phyloP scores from a whole-genome alignment of 169 alveolate genomes.

The Plasmodium gallinaceum region DNA sequence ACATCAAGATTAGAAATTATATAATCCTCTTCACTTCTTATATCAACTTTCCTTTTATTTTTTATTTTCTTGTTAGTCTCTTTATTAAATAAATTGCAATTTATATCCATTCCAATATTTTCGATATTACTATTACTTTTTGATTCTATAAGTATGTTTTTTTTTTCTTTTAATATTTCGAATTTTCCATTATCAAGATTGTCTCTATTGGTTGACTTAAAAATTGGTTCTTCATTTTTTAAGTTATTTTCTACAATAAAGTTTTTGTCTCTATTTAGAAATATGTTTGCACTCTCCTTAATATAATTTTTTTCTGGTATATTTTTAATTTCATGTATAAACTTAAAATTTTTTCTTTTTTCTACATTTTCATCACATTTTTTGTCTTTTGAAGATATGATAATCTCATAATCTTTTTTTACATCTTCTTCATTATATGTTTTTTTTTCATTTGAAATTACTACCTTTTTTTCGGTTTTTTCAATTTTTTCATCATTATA shows the following conservation, averaged over 20 bases:
- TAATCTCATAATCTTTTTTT: slow-evolving; percentile 1
- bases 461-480: background rate
- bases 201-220: background rate
- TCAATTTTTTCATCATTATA: background rate
- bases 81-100: no score
- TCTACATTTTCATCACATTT: background rate
- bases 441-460: background rate
- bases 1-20: background rate
- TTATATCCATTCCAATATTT: no score
- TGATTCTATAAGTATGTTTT: background rate
- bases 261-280: background rate
- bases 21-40: slow-evolving; percentile 2
- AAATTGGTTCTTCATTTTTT: background rate
- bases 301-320: background rate
- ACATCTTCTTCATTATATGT: slow-evolving; percentile 4
- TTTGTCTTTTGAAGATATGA: slow-evolving; percentile 7
- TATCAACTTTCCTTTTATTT: no score
- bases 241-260: background rate
- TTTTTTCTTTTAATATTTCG: background rate
- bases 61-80: no score
- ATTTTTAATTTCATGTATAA: slow-evolving; percentile 14
- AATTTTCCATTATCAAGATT: background rate
- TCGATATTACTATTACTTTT: no score
- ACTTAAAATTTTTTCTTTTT: slow-evolving; percentile 14
- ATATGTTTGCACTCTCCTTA: background rate